Base-by-base conservation (phyloP, 148 eudicot species). In the Fagopyrum homotropicum region DNA sequence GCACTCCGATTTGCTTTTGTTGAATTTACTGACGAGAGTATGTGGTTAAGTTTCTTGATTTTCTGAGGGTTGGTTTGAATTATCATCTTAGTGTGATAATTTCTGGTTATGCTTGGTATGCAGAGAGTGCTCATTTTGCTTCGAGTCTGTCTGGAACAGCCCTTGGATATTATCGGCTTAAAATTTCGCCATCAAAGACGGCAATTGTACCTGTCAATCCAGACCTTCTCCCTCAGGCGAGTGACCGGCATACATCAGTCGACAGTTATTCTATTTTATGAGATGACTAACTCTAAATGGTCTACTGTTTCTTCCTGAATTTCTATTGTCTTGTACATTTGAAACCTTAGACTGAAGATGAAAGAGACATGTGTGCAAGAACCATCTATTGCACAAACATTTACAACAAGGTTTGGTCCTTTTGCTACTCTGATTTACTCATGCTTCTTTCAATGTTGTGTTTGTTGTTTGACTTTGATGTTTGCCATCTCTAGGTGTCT, bases 181-280 rank as follows among this genome's bases (percentile, higher is more conserved):
- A 85, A 78, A 97, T 95, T 72, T 86, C 92, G 50, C 99, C 97
- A 77, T 95, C 99, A 12, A 95, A 92, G 81, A 95, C 99, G 66
- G 97, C 97, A 29, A 95, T 95, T 81, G 99, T 97, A 77, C 99
- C 99, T 68, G 99, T 95, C 50, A 95, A 95, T 84, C 96, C 97
- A 63, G 90, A 92, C 14, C 90, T 88, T 82, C 81, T 94, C 82
- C 98, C 98, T 4, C 83, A 82, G 88, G 98, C 89, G 73, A 82
- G 90, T 66, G 46, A 35, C 7, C 69, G 5, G 30, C 47, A 11
- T 40, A 35, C n/a, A 66, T 35, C 40, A 35, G 46, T 12, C 30
- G 15, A 66, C 16, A 35, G 17, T 66, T 40, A 15, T 66, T 15
- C 19, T 66, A 40, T 40, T 43, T 14, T 35, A 43, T 35, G 19